Base-by-base conservation (phyloP, 139 green algal genomes). In the Protoeuglena noctilucae region DNA sequence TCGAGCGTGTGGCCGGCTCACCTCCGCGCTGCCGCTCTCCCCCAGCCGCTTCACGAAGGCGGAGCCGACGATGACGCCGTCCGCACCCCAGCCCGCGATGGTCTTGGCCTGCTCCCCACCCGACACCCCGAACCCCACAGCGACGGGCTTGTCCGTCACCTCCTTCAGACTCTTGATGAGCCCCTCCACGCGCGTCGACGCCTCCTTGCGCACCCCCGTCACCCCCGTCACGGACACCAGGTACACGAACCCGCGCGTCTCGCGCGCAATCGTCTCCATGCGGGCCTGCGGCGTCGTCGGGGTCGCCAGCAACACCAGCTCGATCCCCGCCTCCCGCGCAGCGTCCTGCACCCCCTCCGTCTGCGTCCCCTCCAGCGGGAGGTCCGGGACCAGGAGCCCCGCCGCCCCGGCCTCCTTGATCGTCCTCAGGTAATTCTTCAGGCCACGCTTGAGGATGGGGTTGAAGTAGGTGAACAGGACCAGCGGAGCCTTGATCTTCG, bases 381-480 rank as follows among this genome's bases (percentile, higher is more conserved):
- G 34, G 34, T 43, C 34, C 34, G 34, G 34, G 34, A 43, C 12
- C 9, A 43, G 34, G 34, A 43, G 34, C 34, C 76, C 78, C 52
- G 78, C 67, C 2, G 77, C 89, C 19, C 92, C 92, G n/a, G 85
- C 85, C 12, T 59, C 80, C 60, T 86, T 88, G 40, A 82, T 75
- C 18, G 86, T 69, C 24, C 57, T 24, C 68, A 88, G 91, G 69
- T 95, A 96, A 40, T 72, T 71, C 30, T 94, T 77, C 26, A 85
- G 61, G 1, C 85, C 85, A 2, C 79, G 64, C 0, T 78, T 70
- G 71, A 95, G 86, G 71, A 98, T 98, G 34, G 92, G 92, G 66
- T 99, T 99, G 78, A 79, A 97, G 67, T 99, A 99, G 0, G 85
- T 94, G 70, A 99, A 99, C 39, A 97, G 67, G 12, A 99, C 77